phyloP scores from a whole-genome alignment of 148 eudicot species.

The Linanthus parryae region DNA sequence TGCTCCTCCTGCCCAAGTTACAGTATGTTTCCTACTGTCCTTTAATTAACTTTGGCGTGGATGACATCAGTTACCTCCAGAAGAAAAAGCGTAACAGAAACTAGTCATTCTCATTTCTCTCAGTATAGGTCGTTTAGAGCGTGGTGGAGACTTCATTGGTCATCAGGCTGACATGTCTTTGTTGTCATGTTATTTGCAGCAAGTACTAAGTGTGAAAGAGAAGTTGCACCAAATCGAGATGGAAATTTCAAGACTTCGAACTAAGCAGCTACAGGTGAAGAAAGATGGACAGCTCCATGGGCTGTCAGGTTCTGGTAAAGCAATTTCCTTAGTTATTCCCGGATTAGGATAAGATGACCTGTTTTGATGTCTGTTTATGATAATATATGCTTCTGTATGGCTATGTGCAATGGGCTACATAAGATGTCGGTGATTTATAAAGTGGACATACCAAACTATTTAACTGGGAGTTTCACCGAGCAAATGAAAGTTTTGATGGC shows the following conservation, averaged over 20 bases:
- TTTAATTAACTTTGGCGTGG: neutral
- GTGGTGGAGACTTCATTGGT: neutral
- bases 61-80: neutral
- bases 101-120: no score
- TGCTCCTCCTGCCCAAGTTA: constrained; percentile 19
- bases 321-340: constrained; percentile 4
- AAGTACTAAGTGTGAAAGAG: constrained; percentile 27
- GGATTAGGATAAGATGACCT: no score
- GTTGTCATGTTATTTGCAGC: constrained; percentile 22
- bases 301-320: constrained; percentile 21
- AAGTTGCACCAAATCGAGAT: constrained; percentile 29
- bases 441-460: no score
- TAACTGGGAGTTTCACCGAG: no score
- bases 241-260: constrained; percentile 30
- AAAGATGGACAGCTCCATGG: constrained; percentile 19
- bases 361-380: no score
- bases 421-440: no score
- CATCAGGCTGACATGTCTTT: neutral
- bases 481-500: no score
- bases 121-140: no score
- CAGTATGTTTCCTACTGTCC: constrained; percentile 14
- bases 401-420: no score
- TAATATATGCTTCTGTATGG: no score
- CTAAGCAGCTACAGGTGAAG: constrained; percentile 22
- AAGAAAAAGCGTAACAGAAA: neutral